Base-by-base conservation (phyloP, 768 basidiomycete species). In the Lentinula edodes region DNA sequence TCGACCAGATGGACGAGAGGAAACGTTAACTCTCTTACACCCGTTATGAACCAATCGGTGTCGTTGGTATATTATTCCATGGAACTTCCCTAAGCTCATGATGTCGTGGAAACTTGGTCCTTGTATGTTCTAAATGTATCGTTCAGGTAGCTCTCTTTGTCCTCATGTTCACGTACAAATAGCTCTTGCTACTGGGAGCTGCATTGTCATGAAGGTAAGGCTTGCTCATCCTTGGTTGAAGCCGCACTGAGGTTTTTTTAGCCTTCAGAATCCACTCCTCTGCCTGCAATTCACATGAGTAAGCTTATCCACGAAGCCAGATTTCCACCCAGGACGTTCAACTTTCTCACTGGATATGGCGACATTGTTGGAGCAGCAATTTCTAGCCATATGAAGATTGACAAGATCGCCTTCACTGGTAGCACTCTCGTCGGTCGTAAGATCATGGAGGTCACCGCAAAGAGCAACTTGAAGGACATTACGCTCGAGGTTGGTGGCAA, bases 311-410 rank as follows among this genome's bases (percentile, higher is more conserved):
- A 74, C 48, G 77, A 86, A 66, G 85, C 83, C 5, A 84, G 83
- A 41, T 82, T 86, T 72, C 85, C 85, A 2, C 71, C 79, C 2
- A 85, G 87, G 56, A 83, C 83, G 35, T 72, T 88, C 43, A 93
- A 95, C 72, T 74, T 91, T 62, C 70, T 95, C 50, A 82, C 81
- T 0, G 92, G 91, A n/a, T 86, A 87, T 67, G 93, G 93, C 1
- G 66, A 76, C 53, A 86, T 82, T 10, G 89, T 81, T 32, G 91
- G 91, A 0, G 72, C 80, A 12, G 90, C 90, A 16, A 87, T 95
- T 62, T 75, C 82, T 1, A 74, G 79, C 70, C 28, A 28, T 28
- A 28, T 28, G 28, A 28, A 28, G 28, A 28, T 28, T 28, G 28
- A 28, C 28, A 28, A 28, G 28, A 3, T 28, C 28, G 28, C 28